Evolutionary conservation across 2,329 filamentous ascomycete genomes (phyloP).

Genomic region (Ascochyta koolunga): DNA sequence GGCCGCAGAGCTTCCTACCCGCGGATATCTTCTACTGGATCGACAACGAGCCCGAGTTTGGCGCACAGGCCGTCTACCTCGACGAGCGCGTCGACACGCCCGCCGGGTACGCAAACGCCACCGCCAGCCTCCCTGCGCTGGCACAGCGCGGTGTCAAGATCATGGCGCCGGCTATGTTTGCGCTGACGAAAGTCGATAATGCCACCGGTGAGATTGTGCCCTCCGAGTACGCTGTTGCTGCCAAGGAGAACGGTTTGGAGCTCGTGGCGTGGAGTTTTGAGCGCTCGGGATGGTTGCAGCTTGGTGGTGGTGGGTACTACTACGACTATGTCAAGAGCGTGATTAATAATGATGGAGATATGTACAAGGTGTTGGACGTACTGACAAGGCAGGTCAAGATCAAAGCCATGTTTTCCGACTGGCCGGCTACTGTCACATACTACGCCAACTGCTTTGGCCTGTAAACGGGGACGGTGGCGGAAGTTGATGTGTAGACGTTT

Average conservation of each 20-base stretch:
- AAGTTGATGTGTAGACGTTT: neutral
- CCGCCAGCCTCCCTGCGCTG: conserved; percentile 63
- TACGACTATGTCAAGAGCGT: conserved; percentile 54
- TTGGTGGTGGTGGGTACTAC: conserved; percentile 53
- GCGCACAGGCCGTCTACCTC: conserved; percentile 67
- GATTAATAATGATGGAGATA: conserved; percentile 67
- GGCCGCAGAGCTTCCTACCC: conserved; percentile 70
- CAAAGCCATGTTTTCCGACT: conserved; percentile 70
- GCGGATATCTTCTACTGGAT: conserved; percentile 72
- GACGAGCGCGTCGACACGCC: conserved; percentile 63
- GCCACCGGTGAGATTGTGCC: conserved; percentile 64
- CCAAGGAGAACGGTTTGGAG: conserved; percentile 66
- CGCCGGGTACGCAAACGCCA: conserved; percentile 59
- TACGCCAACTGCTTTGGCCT: conserved; percentile 72
- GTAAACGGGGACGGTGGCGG: conserved; percentile 7
- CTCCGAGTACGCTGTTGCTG: conserved; percentile 66
- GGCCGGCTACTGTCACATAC: conserved; percentile 71
- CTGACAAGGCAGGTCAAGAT: conserved; percentile 67
- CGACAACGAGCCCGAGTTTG: conserved; percentile 65
- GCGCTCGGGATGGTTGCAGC: conserved; percentile 65
- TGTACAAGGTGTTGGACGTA: conserved; percentile 68
- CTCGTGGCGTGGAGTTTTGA: conserved; percentile 74
- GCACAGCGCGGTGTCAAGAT: conserved; percentile 65
- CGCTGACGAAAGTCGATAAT: conserved; percentile 60
- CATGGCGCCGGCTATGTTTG: conserved; percentile 67